phyloP scores from a whole-genome alignment of 768 basidiomycete genomes.

The Lanmaoa pseudosensibilis region DNA sequence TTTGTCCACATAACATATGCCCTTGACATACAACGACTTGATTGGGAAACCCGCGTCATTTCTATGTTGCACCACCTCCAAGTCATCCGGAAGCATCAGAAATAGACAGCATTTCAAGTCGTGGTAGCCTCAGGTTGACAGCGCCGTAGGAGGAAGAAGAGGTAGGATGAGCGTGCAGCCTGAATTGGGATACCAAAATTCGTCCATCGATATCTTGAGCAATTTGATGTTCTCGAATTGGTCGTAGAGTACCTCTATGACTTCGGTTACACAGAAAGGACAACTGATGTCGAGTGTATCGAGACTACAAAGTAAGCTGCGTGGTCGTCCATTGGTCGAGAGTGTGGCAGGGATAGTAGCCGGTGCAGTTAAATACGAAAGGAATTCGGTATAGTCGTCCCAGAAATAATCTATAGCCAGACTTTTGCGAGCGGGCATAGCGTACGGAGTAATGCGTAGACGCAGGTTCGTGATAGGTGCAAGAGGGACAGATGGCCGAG shows the following conservation, averaged over 20 bases:
- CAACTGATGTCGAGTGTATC: conserved; percentile 51
- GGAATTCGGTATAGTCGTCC: conserved; percentile 46
- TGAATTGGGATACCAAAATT: conserved; percentile 20
- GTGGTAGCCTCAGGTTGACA: conserved; percentile 41
- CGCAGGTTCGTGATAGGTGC: no score
- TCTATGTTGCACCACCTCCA: conserved; percentile 42
- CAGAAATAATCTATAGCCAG: no score
- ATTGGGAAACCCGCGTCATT: conserved; percentile 40
- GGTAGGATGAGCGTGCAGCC: conserved; percentile 21
- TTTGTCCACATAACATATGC: not conserved
- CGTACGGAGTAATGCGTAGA: no score
- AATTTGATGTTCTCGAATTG: conserved; percentile 46
- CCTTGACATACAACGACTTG: not conserved
- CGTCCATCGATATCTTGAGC: conserved; percentile 40
- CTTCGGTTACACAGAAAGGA: conserved; percentile 40
- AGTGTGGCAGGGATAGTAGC: conserved; percentile 27
- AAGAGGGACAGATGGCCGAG: no score
- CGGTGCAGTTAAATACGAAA: conserved; percentile 35
- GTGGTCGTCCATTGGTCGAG: conserved; percentile 37
- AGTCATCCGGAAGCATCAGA: conserved; percentile 41
- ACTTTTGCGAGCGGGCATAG: no score
- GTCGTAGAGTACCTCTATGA: conserved; percentile 40
- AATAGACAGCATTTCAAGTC: conserved; percentile 48
- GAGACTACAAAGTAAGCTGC: conserved; percentile 41
- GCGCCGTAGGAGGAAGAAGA: not conserved